A percentile compares a stretch with the other conserved stretches of the same genome.
Conservation (phyloP, 768 basidiomycete species). For the Epithele typhae region DNA sequence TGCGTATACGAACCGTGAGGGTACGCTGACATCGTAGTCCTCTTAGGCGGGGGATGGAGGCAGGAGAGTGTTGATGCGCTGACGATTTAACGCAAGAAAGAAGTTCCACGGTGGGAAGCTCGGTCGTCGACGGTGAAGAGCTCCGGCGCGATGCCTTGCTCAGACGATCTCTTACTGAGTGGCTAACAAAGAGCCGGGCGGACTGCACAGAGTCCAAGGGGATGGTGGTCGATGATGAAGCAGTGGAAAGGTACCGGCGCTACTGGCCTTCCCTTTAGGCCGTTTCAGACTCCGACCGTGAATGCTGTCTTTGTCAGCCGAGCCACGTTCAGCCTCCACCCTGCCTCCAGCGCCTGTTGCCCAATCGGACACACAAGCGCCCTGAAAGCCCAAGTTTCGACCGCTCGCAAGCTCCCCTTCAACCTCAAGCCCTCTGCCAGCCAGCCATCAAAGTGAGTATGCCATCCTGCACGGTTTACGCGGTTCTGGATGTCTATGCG, state of each 20-base stretch:
- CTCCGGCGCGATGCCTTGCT: constrained; percentile 11
- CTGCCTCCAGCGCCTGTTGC: constrained; percentile 1
- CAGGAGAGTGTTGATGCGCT: no score
- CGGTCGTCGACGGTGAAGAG: constrained; percentile 2
- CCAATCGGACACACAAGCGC: constrained; percentile 17
- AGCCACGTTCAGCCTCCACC: not conserved
- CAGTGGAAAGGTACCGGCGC: constrained; percentile 22
- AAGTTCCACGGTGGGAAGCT: no score
- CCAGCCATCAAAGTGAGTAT: constrained; percentile 27
- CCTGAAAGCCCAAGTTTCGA: constrained; percentile 11
- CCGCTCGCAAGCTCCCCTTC: constrained; percentile 19
- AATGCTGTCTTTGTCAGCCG: constrained; percentile 2
- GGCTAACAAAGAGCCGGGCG: constrained; percentile 12
- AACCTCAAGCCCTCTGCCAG: constrained; percentile 27
- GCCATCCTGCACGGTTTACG: not conserved
- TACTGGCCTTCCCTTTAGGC: constrained; percentile 8
- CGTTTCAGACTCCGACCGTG: constrained; percentile 33
- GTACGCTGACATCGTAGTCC: constrained; percentile 40
- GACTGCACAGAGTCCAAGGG: constrained; percentile 18
- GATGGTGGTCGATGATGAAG: constrained; percentile 46
- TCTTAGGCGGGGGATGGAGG: constrained; percentile 9
- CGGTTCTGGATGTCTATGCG: not conserved
- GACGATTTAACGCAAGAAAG: no score
- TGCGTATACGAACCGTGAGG: constrained; percentile 56
- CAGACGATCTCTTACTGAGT: constrained; percentile 24